phyloP scores from a whole-genome alignment of 1,284 basidiomycete species.

The Trichosporon sp. region DNA sequence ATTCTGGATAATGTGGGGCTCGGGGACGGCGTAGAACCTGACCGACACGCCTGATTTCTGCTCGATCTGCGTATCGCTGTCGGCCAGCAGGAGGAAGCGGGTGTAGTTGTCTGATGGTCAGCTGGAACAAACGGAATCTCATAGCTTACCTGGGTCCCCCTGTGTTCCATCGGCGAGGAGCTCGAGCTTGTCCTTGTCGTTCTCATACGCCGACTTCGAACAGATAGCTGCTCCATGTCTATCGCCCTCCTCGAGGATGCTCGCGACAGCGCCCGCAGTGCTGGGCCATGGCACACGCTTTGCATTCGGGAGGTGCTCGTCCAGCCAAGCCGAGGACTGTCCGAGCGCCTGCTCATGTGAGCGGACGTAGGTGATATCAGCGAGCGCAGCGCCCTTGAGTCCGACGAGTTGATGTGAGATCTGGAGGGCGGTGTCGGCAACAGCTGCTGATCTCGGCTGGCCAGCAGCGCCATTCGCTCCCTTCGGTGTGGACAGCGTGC shows the following conservation, averaged over 20 bases:
- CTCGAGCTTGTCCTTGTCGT: slow-evolving; percentile 27
- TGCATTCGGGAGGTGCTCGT: slow-evolving; percentile 28
- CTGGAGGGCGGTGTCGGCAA: slow-evolving; percentile 22
- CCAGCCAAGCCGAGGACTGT: slow-evolving; percentile 40
- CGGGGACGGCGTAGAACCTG: neutral
- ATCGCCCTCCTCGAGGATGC: slow-evolving; percentile 20
- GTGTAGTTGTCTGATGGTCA: slow-evolving; percentile 42
- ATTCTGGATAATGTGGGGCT: neutral
- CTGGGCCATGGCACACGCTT: slow-evolving; percentile 28
- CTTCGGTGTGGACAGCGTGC: neutral
- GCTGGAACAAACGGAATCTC: neutral
- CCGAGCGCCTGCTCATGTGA: slow-evolving; percentile 49
- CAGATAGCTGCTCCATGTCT: slow-evolving; percentile 42
- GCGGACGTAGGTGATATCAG: slow-evolving; percentile 37
- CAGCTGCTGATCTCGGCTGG: slow-evolving; percentile 2
- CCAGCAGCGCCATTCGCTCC: neutral
- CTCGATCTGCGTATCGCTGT: neutral
- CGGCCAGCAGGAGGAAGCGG: slow-evolving; percentile 41
- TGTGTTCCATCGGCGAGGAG: slow-evolving; percentile 41
- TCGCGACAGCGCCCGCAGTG: slow-evolving; percentile 40
- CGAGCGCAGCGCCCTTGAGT: slow-evolving; percentile 24
- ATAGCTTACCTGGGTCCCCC: slow-evolving; percentile 12
- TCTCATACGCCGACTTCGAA: slow-evolving; percentile 30
- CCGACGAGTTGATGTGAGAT: slow-evolving; percentile 45
- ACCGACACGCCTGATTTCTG: neutral